A percentile compares a stretch with the other conserved stretches of the same genome.
phyloP scores from a whole-genome alignment of 805 yeast species.

The Yarrowia phangngaensis region DNA sequence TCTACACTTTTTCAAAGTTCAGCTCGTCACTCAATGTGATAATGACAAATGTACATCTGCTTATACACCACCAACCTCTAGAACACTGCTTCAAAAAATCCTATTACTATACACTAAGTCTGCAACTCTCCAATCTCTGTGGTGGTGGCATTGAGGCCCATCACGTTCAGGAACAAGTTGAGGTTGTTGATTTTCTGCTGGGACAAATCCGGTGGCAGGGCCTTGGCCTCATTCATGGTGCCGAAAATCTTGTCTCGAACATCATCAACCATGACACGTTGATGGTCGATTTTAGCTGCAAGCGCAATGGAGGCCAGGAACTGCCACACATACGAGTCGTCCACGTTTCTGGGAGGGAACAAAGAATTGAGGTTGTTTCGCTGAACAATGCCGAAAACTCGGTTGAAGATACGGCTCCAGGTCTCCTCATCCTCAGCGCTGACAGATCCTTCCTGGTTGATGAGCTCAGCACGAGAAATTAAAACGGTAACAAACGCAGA shows the following conservation, averaged over 20 bases:
- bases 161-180: slow-evolving; percentile 88
- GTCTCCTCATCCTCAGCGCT: slow-evolving; percentile 52
- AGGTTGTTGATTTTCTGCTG: slow-evolving; percentile 67
- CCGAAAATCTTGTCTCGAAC: slow-evolving; percentile 91
- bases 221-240: slow-evolving; percentile 68
- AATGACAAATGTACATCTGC: no score
- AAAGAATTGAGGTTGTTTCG: slow-evolving; percentile 63
- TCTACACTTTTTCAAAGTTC: no score
- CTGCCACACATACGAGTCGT: slow-evolving; percentile 91
- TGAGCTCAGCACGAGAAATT: slow-evolving; percentile 85
- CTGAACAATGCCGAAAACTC: slow-evolving; percentile 72
- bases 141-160: slow-evolving; percentile 92
- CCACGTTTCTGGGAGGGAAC: slow-evolving; percentile 68
- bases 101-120: slow-evolving; percentile 21
- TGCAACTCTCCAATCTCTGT: slow-evolving; percentile 79
- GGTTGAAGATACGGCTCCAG: slow-evolving; percentile 81
- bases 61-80: no score
- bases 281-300: slow-evolving; percentile 83
- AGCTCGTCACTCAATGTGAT: no score
- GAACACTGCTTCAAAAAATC: not conserved
- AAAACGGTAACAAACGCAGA: slow-evolving; percentile 83
- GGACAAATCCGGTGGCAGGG: slow-evolving; percentile 50
- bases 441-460: slow-evolving; percentile 66
- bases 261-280: slow-evolving; percentile 89
- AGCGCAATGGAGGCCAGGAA: slow-evolving; percentile 89